Evolutionary conservation across 140 eudicot species (phyloP), one percentile per base, ranked within the genome.

Genomic region (Cichorium intybus): DNA sequence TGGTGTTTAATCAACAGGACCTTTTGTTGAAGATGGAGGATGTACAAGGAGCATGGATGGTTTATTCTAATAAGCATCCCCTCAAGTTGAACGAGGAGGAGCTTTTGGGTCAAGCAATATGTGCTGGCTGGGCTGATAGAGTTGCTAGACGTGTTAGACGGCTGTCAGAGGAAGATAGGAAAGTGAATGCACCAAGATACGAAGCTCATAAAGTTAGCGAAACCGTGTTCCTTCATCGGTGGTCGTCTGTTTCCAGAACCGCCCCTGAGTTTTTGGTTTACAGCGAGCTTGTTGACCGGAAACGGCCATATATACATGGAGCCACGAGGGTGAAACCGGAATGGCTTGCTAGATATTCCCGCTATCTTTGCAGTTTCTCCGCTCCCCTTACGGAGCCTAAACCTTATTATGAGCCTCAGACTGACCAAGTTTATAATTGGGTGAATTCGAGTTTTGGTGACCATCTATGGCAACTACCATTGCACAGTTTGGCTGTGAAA

Each of bases 91-190:
- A 69, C 11, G 97, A 94, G 64, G 97, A 94, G 71, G 87, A 84
- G 73, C 77, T 94, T 50, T 78, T 94, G 48, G 84, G 95, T 39
- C 88, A 86, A 81, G 88, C 99, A 12, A 94, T 94, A 43, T 94
- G 97, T 64, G 94, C 99, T 5, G 99, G 99, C 17, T 94, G 95
- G 99, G 99, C 90, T 11, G 97, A 89, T 61, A 76, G 95, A 78
- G 90, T 88, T 35, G 99, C 97, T 3, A 89, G 73, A 67, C 90
- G 88, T 24, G 47, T 68, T 1, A 76, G 62, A 76, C 70, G 54
- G 3, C 59, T 64, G 60, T 58, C 90, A 0, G 94, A 88, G 18
- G 88, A 73, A 35, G 99, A 81, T 1, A 71, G 75, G 62, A 88
- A 80, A 70, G 85, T 76, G 26, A 77, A 76, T 23, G 86, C 95